Conservation (phyloP, 495 filamentous ascomycete genomes). For the Penicillium chermesinum region DNA sequence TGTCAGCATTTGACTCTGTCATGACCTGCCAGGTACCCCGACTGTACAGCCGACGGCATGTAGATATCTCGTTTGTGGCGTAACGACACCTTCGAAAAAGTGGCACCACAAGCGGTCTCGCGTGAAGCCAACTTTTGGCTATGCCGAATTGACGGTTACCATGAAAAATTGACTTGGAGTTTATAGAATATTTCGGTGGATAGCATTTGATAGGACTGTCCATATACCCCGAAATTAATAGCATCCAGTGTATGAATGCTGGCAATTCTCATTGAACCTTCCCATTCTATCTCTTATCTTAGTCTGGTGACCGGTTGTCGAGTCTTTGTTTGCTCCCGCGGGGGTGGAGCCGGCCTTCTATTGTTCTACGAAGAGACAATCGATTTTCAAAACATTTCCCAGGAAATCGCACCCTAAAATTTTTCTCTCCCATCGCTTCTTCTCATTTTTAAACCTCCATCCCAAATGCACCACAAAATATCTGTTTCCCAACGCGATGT, state of each 20-base stretch:
- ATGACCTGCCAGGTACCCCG: conserved; percentile 14
- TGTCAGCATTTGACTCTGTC: background rate
- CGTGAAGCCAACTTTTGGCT: background rate
- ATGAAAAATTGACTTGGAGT: background rate
- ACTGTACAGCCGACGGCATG: conserved; percentile 19
- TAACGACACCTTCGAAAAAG: background rate
- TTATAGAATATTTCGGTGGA: background rate
- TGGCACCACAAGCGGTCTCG: background rate
- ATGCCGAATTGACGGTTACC: background rate
- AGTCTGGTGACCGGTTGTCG: background rate
- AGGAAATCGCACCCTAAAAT: too few species aligned
- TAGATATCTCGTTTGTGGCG: conserved; percentile 3
- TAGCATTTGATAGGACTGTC: background rate
- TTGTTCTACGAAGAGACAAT: background rate
- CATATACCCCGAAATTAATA: background rate
- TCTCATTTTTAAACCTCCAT: too few species aligned
- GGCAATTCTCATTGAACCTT: too few species aligned
- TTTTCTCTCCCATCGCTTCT: background rate
- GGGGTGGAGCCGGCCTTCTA: background rate
- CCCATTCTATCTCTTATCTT: background rate
- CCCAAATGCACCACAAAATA: too few species aligned
- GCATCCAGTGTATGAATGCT: background rate
- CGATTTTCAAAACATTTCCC: background rate
- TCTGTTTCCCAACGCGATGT: background rate
- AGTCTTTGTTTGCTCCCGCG: background rate